Conservation (phyloP, 768 basidiomycete genomes). For the Leccinum incarnatum region DNA sequence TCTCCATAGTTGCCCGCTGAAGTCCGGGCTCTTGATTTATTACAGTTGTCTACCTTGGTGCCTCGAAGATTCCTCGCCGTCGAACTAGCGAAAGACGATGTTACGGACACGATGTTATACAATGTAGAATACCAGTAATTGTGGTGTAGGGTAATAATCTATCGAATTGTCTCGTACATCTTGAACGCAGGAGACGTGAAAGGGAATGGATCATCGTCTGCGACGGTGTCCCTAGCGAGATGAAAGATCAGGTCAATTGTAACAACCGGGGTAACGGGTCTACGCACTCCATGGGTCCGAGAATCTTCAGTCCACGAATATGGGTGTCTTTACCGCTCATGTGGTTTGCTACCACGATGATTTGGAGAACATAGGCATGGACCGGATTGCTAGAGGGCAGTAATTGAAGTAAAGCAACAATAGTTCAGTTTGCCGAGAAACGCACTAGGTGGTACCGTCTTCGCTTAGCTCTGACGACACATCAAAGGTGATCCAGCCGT, state of each 20-base stretch:
- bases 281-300: constrained; percentile 78
- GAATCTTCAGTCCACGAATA: constrained; percentile 85
- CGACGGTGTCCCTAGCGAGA: constrained; percentile 37
- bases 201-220: constrained; percentile 69
- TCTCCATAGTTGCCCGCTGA: background rate
- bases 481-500: constrained; percentile 91
- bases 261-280: background rate
- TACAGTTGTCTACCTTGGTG: constrained; percentile 3
- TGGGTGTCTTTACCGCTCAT: constrained; percentile 99
- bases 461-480: constrained; percentile 77
- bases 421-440: constrained; percentile 6
- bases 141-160: constrained; percentile 16
- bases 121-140: constrained; percentile 31
- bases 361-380: constrained; percentile 84
- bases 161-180: constrained; percentile 80
- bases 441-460: constrained; percentile 77
- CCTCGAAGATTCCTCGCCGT: background rate
- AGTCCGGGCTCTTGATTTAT: constrained; percentile 7
- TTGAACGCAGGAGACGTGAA: constrained; percentile 65
- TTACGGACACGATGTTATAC: constrained; percentile 16
- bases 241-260: constrained; percentile 1
- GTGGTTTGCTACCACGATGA: constrained; percentile 89
- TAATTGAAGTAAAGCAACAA: background rate
- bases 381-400: constrained; percentile 66
- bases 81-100: constrained; percentile 4